Percentiles rank a stretch among this genome's conserved stretches.
Evolutionary conservation across 768 basidiomycete genomes (phyloP).

Genomic region (Russula ochroleuca): DNA sequence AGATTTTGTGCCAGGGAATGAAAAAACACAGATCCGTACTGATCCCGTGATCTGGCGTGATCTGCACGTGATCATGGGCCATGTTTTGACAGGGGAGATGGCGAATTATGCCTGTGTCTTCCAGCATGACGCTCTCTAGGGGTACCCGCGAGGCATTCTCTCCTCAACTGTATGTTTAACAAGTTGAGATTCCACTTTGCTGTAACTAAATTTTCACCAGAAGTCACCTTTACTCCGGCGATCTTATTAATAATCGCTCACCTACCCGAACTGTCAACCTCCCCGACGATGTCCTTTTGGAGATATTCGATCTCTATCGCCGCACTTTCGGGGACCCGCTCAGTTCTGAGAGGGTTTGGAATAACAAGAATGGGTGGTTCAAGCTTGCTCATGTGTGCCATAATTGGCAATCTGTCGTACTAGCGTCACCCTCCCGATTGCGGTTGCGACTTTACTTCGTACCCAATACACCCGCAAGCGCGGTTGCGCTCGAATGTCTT

Average conservation of each 20-base stretch:
- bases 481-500: no score
- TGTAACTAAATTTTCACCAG: background rate
- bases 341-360: background rate
- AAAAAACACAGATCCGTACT: no score
- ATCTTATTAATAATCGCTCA: background rate
- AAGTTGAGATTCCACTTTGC: background rate
- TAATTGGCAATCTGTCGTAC: background rate
- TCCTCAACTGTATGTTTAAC: background rate
- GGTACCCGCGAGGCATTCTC: no score
- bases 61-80: no score
- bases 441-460: background rate
- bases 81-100: no score
- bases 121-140: no score
- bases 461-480: background rate
- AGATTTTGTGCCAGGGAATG: no score
- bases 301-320: background rate
- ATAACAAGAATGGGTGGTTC: conserved; percentile 1
- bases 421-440: background rate
- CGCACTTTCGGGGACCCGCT: background rate
- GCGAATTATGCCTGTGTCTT: no score
- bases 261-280: background rate
- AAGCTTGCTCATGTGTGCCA: background rate
- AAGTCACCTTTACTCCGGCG: background rate
- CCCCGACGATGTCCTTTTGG: background rate
- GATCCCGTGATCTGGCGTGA: no score